Evolutionary conservation across 768 basidiomycete species (phyloP), one percentile per base, ranked within the genome.

Genomic region (Phaffia australis): DNA sequence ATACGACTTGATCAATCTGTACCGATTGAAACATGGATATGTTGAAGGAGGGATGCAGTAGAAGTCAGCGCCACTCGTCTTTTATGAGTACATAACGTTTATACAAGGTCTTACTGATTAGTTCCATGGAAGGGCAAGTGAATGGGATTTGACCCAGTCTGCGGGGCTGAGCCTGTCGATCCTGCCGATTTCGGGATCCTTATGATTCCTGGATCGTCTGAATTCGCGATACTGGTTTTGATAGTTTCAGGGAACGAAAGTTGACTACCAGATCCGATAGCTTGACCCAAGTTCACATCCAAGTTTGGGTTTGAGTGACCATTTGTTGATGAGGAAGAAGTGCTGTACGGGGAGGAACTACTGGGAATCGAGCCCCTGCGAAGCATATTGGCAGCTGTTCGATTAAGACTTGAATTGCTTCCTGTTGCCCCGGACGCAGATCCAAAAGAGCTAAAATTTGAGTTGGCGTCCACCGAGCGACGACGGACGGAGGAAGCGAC

Each of bases 1-100:
- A 74, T 95, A 97, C 61, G 80, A 77, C 58, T 81, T 81, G 60
- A 93, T 74, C 59, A 92, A 42, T 42, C 35, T 42, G 35, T 4
- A 42, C 74, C n/a, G 71, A 42, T 42, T 42, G 35, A 4, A 42
- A 11, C 35, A 11, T 42, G 35, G 11, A 42, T 42, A 11, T 5
- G 35, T 4, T 42, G 11, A 42, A 42, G 11, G 11, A 42, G 35
- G 35, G 35, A 42, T 11, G 35, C 35, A 42, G 35, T 5, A 4
- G 6, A 42, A 5, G 35, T 42, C 35, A 42, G 35, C 11, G 11
- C 35, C 11, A 5, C 11, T 42, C 35, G 6, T 42, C 35, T 42
- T 42, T 11, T 4, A 42, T 11, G 35, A 5, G 35, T 4, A 11
- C 35, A 42, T 11, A 11, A 11, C 4, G 11, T 42, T 42, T 42